Evolutionary conservation across 805 yeast species (phyloP).

Genomic region (Yamadazyma olivae): DNA sequence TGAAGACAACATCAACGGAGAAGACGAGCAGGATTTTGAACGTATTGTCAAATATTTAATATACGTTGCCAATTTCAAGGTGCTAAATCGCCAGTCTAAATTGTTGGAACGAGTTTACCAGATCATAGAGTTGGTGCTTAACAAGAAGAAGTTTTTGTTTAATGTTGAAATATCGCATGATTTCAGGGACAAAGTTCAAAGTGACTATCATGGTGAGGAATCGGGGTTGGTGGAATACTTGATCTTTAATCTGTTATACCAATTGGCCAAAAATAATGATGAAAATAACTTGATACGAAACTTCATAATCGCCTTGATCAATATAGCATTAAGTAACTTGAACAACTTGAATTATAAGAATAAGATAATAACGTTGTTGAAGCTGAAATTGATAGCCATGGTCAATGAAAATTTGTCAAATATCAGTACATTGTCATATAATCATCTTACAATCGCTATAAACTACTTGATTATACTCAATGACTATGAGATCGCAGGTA

Average conservation of each 20-base stretch:
- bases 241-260: constrained; percentile 3
- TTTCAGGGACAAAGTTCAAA: not conserved
- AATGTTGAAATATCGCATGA: constrained; percentile 14
- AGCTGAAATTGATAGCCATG: not conserved
- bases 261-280: constrained; percentile 7
- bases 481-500: constrained; percentile 30
- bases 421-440: not conserved
- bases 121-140: constrained; percentile 32
- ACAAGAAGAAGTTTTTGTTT: constrained; percentile 24
- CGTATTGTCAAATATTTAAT: constrained; percentile 31
- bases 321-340: constrained; percentile 26
- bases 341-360: constrained; percentile 25
- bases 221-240: constrained; percentile 3
- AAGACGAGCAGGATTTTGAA: constrained; percentile 33
- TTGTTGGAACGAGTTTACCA: constrained; percentile 18
- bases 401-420: constrained; percentile 2
- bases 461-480: constrained; percentile 36
- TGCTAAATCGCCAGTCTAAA: not conserved
- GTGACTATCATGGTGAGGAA: constrained; percentile 1
- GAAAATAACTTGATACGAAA: constrained; percentile 22
- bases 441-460: constrained; percentile 12
- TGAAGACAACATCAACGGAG: constrained; percentile 24
- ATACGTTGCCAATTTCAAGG: constrained; percentile 5
- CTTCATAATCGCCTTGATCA: constrained; percentile 32
- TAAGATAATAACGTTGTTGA: constrained; percentile 2